Percentiles rank a stretch among this genome's conserved stretches.
Evolutionary conservation across 768 basidiomycete species (phyloP).

Genomic region (Phaeolepiota aurea): DNA sequence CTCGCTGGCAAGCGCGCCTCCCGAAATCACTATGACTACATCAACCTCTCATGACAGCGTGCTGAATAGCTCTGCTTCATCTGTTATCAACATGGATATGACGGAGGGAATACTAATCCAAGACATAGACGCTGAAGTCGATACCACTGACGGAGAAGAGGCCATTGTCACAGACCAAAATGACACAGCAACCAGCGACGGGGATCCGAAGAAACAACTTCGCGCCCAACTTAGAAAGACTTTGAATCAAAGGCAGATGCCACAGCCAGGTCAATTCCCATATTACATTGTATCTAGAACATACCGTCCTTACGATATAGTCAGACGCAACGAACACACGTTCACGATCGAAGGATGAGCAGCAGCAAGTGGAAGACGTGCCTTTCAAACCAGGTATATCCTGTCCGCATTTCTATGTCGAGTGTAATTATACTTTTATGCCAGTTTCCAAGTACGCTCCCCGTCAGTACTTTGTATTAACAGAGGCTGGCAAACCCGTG

Average conservation of each 20-base stretch:
- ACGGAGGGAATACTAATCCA: slow-evolving; percentile 64
- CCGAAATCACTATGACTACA: slow-evolving; percentile 14
- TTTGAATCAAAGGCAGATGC: slow-evolving; percentile 38
- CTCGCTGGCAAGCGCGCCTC: slow-evolving; percentile 18
- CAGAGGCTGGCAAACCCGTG: slow-evolving; percentile 97
- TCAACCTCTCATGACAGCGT: slow-evolving; percentile 19
- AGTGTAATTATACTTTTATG: slow-evolving; percentile 8
- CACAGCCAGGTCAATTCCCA: slow-evolving; percentile 34
- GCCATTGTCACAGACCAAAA: slow-evolving; percentile 36
- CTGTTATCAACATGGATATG: slow-evolving; percentile 57
- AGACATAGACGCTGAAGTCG: slow-evolving; percentile 59
- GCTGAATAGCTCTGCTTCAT: slow-evolving; percentile 63
- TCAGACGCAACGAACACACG: slow-evolving; percentile 22
- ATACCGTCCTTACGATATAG: neutral
- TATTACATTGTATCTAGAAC: slow-evolving; percentile 3
- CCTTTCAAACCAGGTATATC: slow-evolving; percentile 29
- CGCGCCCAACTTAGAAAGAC: slow-evolving; percentile 69
- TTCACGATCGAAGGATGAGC: slow-evolving; percentile 20
- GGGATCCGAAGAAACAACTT: slow-evolving; percentile 53
- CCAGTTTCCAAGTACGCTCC: slow-evolving; percentile 36
- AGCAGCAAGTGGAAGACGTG: slow-evolving; percentile 27
- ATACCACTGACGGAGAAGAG: slow-evolving; percentile 46
- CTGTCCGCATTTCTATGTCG: neutral
- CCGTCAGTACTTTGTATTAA: slow-evolving; percentile 86
- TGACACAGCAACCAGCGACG: slow-evolving; percentile 33